A percentile compares a stretch with the other conserved stretches of the same genome.
Conservation (phyloP, 192 early-diverging fungal species). For the Chytriomyces sp. region DNA sequence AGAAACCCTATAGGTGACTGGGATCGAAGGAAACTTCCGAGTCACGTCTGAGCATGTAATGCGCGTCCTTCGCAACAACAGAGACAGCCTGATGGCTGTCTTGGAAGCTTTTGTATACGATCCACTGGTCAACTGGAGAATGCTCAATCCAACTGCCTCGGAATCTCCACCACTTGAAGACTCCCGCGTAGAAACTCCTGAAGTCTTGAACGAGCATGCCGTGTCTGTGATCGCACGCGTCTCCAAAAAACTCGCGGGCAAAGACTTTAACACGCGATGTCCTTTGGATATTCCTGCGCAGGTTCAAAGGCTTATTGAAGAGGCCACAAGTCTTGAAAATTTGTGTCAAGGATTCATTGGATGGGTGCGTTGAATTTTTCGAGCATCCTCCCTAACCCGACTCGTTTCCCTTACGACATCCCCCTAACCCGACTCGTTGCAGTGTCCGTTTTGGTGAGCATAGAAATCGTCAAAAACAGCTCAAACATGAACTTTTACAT, state of each 20-base stretch:
- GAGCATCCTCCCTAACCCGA: too few relatives aligned
- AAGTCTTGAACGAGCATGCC: conserved; percentile 68
- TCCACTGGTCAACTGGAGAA: conserved; percentile 77
- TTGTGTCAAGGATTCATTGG: conserved; percentile 60
- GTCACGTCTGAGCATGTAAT: conserved; percentile 83
- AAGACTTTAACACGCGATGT: conserved; percentile 76
- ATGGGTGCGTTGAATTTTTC: conserved; percentile 13
- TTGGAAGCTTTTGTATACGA: conserved; percentile 88
- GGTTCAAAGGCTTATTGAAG: conserved; percentile 80
- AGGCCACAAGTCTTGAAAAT: conserved; percentile 82
- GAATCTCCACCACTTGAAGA: neutral
- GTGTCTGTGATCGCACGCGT: conserved; percentile 81
- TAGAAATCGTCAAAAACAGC: too few relatives aligned
- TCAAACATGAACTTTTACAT: too few relatives aligned
- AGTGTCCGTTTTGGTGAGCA: neutral
- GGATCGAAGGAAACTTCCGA: conserved; percentile 81
- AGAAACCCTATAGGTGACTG: conserved; percentile 41
- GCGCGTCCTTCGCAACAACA: conserved; percentile 77
- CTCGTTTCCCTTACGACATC: neutral
- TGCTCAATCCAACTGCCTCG: conserved; percentile 44
- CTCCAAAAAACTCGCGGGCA: conserved; percentile 78
- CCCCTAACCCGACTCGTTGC: neutral
- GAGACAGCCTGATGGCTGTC: conserved; percentile 84
- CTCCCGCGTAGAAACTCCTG: conserved; percentile 32
- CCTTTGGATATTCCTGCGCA: conserved; percentile 74